These are phyloP conservation scores for Penicillium sp. DNA, from an alignment of 2,329 filamentous ascomycete species.

Conservation along the genomic window DNA sequence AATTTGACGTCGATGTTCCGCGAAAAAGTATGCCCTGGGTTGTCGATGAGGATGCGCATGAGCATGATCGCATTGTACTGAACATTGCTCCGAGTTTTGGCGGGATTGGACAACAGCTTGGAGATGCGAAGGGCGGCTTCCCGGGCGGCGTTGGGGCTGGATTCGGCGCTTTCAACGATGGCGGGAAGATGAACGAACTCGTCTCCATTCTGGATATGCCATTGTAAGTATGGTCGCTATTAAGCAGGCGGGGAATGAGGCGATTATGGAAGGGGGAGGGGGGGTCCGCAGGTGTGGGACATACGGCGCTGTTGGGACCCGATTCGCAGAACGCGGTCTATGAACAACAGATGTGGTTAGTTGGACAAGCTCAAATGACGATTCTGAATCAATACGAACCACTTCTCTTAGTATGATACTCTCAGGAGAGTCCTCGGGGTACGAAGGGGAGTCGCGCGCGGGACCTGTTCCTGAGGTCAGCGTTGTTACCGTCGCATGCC, in stretches of 20 bases:
- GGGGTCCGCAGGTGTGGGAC: no score
- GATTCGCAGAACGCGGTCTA: constrained; percentile 77
- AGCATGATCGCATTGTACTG: constrained; percentile 98
- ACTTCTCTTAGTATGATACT: constrained; percentile 34
- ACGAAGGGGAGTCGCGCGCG: constrained; percentile 4
- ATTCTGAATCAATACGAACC: constrained; percentile 25
- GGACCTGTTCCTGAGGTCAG: constrained; percentile 19
- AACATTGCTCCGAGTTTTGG: constrained; percentile 55
- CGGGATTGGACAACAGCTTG: constrained; percentile 68
- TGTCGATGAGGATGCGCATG: constrained; percentile 80
- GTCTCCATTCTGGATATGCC: constrained; percentile 52
- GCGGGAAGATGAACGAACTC: constrained; percentile 86
- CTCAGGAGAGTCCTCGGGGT: constrained; percentile 34
- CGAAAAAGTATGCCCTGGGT: constrained; percentile 82
- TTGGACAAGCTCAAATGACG: no score
- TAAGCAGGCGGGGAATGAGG: no score
- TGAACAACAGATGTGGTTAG: no score
- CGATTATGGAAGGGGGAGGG: no score
- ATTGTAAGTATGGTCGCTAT: constrained; percentile 1
- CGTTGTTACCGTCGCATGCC: no score
- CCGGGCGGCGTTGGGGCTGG: constrained; percentile 73
- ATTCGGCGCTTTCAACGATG: constrained; percentile 92
- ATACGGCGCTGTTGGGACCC: constrained; percentile 44
- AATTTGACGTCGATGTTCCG: constrained; percentile 81
- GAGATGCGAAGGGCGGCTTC: constrained; percentile 73